Evolutionary conservation across 768 basidiomycete genomes (phyloP), one percentile per base, ranked within the genome.

Genomic region (Leucosporidium creatinivorum): DNA sequence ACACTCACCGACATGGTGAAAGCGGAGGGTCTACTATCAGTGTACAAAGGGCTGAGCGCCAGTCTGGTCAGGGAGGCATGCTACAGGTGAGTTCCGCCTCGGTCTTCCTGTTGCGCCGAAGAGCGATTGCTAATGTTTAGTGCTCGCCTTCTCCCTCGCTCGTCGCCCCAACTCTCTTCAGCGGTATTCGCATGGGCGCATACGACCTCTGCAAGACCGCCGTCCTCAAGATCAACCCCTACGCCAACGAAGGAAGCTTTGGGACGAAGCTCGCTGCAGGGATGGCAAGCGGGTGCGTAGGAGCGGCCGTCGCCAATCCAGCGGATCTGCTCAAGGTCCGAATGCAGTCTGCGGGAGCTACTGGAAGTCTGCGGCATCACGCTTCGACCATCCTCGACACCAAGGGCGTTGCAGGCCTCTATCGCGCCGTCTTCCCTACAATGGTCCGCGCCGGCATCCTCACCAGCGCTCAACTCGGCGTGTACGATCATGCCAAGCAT

Each of bases 321-420:
- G 69, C 69, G 4, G 75, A 75, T 54, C 68, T 74, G 21, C 65
- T 74, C 48, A 75, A 75, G 60, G 75, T 75, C n/a, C 66, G 73
- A 3, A 54, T 75, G 51, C 75, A 75, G 33, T 65, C 72, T 4
- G 64, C 66, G 12, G 64, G 68, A 5, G 70, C 68, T 1, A 63
- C 58, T 6, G 65, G 72, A 13, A 58, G 68, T 7, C 57, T 75
- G 3, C 65, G 71, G 4, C 26, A 60, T 1, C 67, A 69, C 28
- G 65, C 63, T 0, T 4, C 9, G 1, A 49, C 66, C 8, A 66
- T 72, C 48, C n/a, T 49, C 25, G 26, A 21, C 6, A 25, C 28
- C 1, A 33, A 62, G 2, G 70, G 70, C 3, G 18, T 72, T 55
- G 71, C 51, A 39, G 75, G 75, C 3, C 61, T 74, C 15, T 75